Base-by-base conservation (phyloP, 2,329 filamentous ascomycete genomes). In the Microthyrium microscopicum region DNA sequence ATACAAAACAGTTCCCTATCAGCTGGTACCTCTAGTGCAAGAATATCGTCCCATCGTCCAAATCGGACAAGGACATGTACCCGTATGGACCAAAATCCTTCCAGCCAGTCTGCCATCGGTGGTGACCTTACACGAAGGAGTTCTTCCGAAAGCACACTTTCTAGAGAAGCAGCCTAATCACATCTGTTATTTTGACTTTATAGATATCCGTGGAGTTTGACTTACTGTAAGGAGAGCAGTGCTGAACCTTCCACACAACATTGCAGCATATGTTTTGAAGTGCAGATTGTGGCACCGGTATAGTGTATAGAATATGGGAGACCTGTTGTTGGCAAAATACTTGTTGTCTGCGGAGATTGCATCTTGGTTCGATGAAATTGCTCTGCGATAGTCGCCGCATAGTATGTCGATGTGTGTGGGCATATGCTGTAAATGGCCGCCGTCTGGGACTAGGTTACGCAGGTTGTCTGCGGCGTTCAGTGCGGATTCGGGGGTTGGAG, bases 91-190 rank as follows among this genome's bases (percentile, higher is more conserved):
- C 78, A 52, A 41, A 82, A 83, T 2, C 68, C 67, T 51, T 85
- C 80, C 1, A 84, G 57, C 71, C 76, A 84, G 50, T 84, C 77
- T 1, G 78, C 77, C 77, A 85, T 83, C 0, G 76, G 75, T 0
- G 76, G 76, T 0, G 68, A 73, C 40, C 73, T 47, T 4, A 79
- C 58, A 0, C 68, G 66, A 0, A 85, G 58, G 3, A 84, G 51
- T 0, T 66, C 64, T 34, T 76, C 69, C 0, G 77, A 67, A 4
- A 84, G 54, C 0, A 70, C 69, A 0, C 53, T 53, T 45, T 83
- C 76, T 30, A 84, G 62, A 28, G 61, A 56, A 0, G 47, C 42
- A 0, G 68, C 66, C n/a, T n/a, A n/a, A n/a, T n/a, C n/a, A n/a
- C n/a, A n/a, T n/a, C n/a, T n/a, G n/a, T n/a, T n/a, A n/a, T n/a